A percentile compares a stretch with the other conserved stretches of the same genome.
These are phyloP conservation scores for Rhynchospora tenuis DNA, from an alignment of 176 grass and related monocot genomes.

Conservation along the genomic window DNA sequence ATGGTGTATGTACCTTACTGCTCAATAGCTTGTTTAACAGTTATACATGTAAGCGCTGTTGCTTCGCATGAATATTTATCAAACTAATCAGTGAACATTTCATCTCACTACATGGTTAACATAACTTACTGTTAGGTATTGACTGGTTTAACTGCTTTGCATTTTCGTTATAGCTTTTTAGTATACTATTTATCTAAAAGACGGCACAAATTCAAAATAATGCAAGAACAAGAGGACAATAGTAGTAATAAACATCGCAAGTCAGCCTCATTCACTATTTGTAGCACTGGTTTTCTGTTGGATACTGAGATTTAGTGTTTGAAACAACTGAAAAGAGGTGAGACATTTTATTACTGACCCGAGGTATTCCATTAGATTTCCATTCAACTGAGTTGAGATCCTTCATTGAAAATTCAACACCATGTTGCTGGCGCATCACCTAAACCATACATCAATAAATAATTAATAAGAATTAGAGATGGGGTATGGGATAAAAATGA, in stretches of 20 bases:
- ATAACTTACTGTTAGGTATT: neutral
- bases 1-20: neutral
- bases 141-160: neutral
- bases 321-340: neutral
- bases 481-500: neutral
- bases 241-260: neutral
- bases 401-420: constrained; percentile 54
- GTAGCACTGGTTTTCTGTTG: neutral
- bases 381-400: constrained; percentile 57
- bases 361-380: constrained; percentile 64
- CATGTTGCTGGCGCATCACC: constrained; percentile 45
- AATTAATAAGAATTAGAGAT: neutral
- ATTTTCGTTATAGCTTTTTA: neutral
- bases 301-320: neutral
- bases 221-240: neutral
- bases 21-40: neutral
- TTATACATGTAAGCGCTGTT: neutral
- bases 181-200: neutral
- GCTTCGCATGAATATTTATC: neutral
- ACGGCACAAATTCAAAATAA: neutral
- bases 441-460: constrained; percentile 13
- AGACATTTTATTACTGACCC: constrained; percentile 42
- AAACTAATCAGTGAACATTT: neutral
- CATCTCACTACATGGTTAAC: neutral
- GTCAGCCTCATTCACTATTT: neutral